Base-by-base conservation (phyloP, 208 protist genomes). In the Trypanosoma mega region DNA sequence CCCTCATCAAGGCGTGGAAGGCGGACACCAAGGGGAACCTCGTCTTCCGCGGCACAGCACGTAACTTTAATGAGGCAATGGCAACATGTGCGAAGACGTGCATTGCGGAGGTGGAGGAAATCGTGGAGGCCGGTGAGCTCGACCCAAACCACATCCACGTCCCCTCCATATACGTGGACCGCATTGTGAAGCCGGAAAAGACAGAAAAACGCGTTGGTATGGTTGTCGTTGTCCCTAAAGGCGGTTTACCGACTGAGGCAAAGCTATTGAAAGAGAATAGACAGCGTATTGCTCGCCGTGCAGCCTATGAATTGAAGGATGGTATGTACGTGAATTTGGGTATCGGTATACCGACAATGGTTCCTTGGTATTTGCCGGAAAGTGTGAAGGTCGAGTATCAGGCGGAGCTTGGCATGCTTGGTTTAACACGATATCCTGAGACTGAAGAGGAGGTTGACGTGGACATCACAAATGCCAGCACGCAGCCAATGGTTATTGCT, bases 381-480 rank as follows among this genome's bases (percentile, higher is more conserved):
- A 85, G 82, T 20, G 78, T 97, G 33, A 59, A 53, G 46, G 96
- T 99, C 39, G 85, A 79, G 55, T 83, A 98, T 11, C 93, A 98
- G 75, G 76, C 69, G 20, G 94, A 98, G 69, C 97, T 97, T 74
- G 96, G 96, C 14, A 67, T 98, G 11, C 76, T 98, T 3, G 92
- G 92, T 45, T 93, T 97, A 76, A 96, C 96, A 2, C 96, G 95
- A 47, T 98, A 92, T 80, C 97, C 97, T 16, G 56, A 69, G 24
- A 39, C 8, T 12, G 48, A 75, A 12, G 86, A 91, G 43, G 56
- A 97, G 66, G 85, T 97, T 21, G 87, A 97, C 68, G 47, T 93
- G 4, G 97, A 99, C 76, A 80, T 98, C 45, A 98, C 98, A 61
- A 99, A 99, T 66, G 97, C 97, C 7, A 95, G 96, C 43, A 98